Conservation (phyloP, 768 basidiomycete species). For the Tylopilus subfusipes region DNA sequence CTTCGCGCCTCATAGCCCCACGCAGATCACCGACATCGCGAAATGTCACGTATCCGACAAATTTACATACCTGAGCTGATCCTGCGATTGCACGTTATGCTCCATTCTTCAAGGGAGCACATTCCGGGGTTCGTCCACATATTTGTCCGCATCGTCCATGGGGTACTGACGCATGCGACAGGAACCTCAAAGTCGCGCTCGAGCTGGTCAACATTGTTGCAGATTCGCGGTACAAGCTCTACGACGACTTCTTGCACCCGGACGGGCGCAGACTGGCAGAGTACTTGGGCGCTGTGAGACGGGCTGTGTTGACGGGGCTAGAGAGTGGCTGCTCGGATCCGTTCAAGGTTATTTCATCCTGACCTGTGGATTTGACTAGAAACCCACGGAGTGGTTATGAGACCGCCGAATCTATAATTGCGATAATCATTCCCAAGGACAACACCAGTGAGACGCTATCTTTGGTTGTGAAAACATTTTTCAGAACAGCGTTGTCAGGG, state of each 20-base stretch:
- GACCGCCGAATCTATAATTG: conserved; percentile 1
- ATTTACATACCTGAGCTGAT: conserved; percentile 89
- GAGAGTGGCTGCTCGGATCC: conserved; percentile 77
- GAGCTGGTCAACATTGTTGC: conserved; percentile 82
- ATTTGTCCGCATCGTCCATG: neutral
- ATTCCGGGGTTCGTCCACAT: conserved; percentile 59
- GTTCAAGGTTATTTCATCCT: conserved; percentile 45
- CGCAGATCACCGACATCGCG: conserved; percentile 56
- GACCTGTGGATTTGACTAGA: conserved; percentile 4
- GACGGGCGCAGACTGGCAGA: conserved; percentile 61
- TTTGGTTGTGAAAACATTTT: neutral
- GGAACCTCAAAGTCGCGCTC: conserved; percentile 73
- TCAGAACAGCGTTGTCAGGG: neutral
- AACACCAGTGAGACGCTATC: neutral
- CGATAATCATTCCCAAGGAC: neutral
- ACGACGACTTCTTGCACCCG: conserved; percentile 73
- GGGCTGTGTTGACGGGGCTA: conserved; percentile 67
- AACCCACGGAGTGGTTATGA: neutral
- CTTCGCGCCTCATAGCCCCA: conserved; percentile 1
- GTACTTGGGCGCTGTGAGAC: conserved; percentile 71
- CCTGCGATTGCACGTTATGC: conserved; percentile 72
- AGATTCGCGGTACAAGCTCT: conserved; percentile 80
- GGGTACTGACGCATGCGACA: conserved; percentile 29
- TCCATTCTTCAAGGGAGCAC: conserved; percentile 59
- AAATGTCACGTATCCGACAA: conserved; percentile 79